Percentiles rank a stretch among this genome's conserved stretches.
These are phyloP conservation scores for Neurospora sp. DNA, from an alignment of 495 filamentous ascomycete genomes.

Conservation along the genomic window DNA sequence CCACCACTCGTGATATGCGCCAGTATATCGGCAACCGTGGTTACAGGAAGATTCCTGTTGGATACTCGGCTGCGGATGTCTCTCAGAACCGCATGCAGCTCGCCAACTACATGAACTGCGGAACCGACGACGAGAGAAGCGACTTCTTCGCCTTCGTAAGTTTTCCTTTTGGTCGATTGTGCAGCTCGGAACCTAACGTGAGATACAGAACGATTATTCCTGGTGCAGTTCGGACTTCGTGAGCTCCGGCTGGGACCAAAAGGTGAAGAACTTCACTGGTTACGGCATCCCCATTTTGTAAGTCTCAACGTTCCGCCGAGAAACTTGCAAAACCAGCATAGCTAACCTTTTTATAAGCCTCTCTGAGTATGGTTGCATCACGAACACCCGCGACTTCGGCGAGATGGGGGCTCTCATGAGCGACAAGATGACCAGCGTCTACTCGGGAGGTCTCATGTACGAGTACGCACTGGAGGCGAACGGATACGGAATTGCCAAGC, in stretches of 20 bases:
- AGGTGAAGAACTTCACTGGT: conserved; percentile 82
- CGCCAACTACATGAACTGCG: conserved; percentile 92
- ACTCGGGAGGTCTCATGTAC: conserved; percentile 93
- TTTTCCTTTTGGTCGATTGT: not conserved
- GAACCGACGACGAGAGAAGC: conserved; percentile 69
- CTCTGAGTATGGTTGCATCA: conserved; percentile 86
- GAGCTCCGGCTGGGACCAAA: conserved; percentile 76
- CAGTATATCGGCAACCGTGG: conserved; percentile 68
- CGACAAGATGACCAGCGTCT: conserved; percentile 76
- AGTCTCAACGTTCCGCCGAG: not conserved
- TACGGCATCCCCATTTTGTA: conserved; percentile 85
- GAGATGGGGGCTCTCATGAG: conserved; percentile 77
- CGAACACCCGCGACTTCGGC: conserved; percentile 66
- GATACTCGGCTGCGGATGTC: conserved; percentile 87
- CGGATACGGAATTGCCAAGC: conserved; percentile 67
- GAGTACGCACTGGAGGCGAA: conserved; percentile 79
- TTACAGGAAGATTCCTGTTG: conserved; percentile 75
- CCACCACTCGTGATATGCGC: conserved; percentile 83
- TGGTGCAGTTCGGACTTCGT: conserved; percentile 85
- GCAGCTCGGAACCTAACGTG: not conserved
- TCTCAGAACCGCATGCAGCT: conserved; percentile 79
- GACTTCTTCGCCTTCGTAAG: conserved; percentile 87
- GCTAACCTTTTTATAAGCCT: conserved; percentile 35
- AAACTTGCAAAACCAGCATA: not conserved
- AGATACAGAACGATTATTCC: conserved; percentile 74